Base-by-base conservation (phyloP, 2,329 filamentous ascomycete genomes). In the Pyricularia grisea region DNA sequence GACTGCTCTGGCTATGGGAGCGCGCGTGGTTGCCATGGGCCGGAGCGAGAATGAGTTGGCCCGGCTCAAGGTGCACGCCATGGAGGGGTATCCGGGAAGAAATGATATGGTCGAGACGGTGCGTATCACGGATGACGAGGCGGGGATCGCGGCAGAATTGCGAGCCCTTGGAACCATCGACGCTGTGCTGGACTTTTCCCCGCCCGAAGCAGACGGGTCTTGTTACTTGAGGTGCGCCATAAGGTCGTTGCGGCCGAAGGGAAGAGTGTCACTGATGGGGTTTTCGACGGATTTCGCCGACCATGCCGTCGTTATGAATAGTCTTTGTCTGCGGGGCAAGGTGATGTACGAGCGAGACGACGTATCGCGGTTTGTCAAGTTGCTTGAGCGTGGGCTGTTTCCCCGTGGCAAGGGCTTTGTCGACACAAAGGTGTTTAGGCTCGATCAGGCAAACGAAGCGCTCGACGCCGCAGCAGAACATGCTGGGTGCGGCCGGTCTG, bases 1-100 rank as follows among this genome's bases (percentile, higher is more conserved):
- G 4, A 77, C 82, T 0, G 84, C 83, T 0, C 66, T 82, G 0
- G 80, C 82, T 1, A 81, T 85, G 78, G 84, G 83, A 0, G 83
- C 82, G 1, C 78, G 76, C 17, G 83, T 86, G 6, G 74, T 87
- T 67, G 84, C 84, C 3, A 78, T 83, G 76, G 82, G 84, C 1
- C 75, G 83, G 10, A 82, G 82, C 71, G 70, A 75, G 69, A 20
- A 55, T 3, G 42, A 55, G 20, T 9, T 55, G 20, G 72, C 74
- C 50, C 71, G 71, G 58, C 73, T 84, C 25, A 74, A 73, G n/a
- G 73, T 73, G 50, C 68, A 55, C 42, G 42, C 20, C 20, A 6
- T 20, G 20, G 42, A n/a, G 42, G 42, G 42, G 20, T 55, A 55
- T 20, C 42, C 42, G 20, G 42, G 42, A 6, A n/a, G 42, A 1